phyloP scores from a whole-genome alignment of 768 basidiomycete genomes.

The Kwoniella heveanensis region DNA sequence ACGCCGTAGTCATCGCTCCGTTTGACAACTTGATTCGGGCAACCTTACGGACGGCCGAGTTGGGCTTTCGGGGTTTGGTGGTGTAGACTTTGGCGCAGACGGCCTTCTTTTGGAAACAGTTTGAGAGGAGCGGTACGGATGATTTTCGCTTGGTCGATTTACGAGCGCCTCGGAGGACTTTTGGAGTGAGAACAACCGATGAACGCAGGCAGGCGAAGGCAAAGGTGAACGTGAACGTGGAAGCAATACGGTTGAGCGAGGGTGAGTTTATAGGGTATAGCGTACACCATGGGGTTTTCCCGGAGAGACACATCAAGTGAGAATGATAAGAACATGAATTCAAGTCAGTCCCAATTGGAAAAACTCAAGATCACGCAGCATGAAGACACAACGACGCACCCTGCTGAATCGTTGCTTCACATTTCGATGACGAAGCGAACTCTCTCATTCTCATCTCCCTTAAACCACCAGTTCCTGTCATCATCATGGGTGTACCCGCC shows the following conservation, averaged over 20 bases:
- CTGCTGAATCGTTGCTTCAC: conserved; percentile 42
- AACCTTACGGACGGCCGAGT: conserved; percentile 97
- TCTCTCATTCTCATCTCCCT: conserved; percentile 26
- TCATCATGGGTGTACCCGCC: background rate
- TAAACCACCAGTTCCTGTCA: background rate
- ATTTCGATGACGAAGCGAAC: conserved; percentile 21
- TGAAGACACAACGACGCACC: conserved; percentile 20
- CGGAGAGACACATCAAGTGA: too few relatives aligned
- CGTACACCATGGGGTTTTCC: too few relatives aligned
- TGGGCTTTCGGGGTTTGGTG: conserved; percentile 92
- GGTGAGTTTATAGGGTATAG: too few relatives aligned
- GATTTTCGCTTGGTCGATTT: conserved; percentile 63
- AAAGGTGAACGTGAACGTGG: background rate
- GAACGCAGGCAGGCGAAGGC: too few relatives aligned
- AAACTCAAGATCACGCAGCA: too few relatives aligned
- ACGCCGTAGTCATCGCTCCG: conserved; percentile 85
- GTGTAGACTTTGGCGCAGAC: conserved; percentile 76
- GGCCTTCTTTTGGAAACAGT: conserved; percentile 83
- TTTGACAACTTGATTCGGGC: conserved; percentile 88
- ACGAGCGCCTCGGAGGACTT: conserved; percentile 68
- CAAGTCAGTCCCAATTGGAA: too few relatives aligned
- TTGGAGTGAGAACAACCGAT: too few relatives aligned
- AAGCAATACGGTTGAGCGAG: too few relatives aligned
- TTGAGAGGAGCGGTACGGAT: conserved; percentile 77
- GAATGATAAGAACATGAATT: too few relatives aligned